Percentiles rank a stretch among this genome's conserved stretches.
phyloP scores from a whole-genome alignment of 352 stramenopile species.

The Thraustotheca clavata region DNA sequence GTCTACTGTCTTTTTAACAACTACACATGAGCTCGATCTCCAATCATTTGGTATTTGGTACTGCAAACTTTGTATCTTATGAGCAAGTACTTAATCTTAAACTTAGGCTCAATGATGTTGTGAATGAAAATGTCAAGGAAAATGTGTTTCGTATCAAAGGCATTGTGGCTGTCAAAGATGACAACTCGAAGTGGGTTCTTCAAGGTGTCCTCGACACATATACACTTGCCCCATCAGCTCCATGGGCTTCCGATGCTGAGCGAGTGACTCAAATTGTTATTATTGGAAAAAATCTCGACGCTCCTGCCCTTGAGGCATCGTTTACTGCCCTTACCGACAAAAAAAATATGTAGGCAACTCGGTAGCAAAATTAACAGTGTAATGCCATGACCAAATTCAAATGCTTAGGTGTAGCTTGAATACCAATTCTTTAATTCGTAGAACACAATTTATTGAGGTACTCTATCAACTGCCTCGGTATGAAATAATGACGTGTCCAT shows the following conservation, averaged over 20 bases:
- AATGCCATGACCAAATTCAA: too few species aligned
- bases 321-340: not conserved
- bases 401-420: too few species aligned
- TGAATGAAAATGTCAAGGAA: constrained; percentile 21
- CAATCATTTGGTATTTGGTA: constrained; percentile 48
- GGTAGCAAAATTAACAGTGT: too few species aligned
- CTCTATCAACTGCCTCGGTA: too few species aligned
- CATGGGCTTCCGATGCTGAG: not conserved
- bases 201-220: constrained; percentile 80
- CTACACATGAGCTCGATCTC: constrained; percentile 39
- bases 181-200: constrained; percentile 61
- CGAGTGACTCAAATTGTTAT: constrained; percentile 10
- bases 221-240: constrained; percentile 30
- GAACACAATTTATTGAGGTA: too few species aligned
- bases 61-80: not conserved
- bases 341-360: too few species aligned
- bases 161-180: constrained; percentile 40
- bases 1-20: constrained; percentile 46
- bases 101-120: constrained; percentile 36
- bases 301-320: not conserved
- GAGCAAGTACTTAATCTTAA: not conserved
- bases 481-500: too few species aligned
- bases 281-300: constrained; percentile 2
- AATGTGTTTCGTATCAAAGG: constrained; percentile 47
- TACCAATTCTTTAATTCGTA: too few species aligned